Conservation (phyloP, 177 flowering plant genomes). For the Vitis hybrid region DNA sequence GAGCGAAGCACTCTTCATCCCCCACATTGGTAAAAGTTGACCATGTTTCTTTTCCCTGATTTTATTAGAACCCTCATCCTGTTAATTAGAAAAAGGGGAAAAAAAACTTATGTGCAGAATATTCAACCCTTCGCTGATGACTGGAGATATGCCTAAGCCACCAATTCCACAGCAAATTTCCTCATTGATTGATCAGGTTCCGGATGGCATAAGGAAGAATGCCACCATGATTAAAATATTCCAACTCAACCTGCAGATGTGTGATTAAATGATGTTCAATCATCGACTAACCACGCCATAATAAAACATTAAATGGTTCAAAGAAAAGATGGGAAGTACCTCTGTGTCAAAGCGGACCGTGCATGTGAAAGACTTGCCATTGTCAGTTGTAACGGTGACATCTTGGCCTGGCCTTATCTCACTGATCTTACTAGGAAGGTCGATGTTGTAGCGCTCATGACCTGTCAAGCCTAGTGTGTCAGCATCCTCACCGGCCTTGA, state of each 20-base stretch:
- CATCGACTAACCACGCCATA: background rate
- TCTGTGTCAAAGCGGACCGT: constrained; percentile 67
- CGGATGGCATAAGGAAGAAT: constrained; percentile 64
- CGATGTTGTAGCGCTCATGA: constrained; percentile 59
- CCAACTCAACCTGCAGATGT: constrained; percentile 59
- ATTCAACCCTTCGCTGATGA: background rate
- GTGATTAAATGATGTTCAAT: background rate
- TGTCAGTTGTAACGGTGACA: constrained; percentile 55
- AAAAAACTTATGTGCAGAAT: too few relatives aligned
- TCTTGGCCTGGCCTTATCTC: constrained; percentile 69
- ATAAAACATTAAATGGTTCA: background rate
- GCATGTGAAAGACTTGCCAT: constrained; percentile 62
- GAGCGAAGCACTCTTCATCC: background rate
- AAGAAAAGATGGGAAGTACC: constrained; percentile 31
- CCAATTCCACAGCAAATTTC: background rate
- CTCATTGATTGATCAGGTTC: constrained; percentile 35
- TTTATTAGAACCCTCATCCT: background rate
- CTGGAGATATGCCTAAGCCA: background rate
- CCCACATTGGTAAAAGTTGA: background rate
- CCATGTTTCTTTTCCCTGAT: background rate
- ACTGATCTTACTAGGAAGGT: constrained; percentile 48
- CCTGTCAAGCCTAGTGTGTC: constrained; percentile 62
- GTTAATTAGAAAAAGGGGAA: background rate
- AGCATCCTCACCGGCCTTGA: constrained; percentile 73
- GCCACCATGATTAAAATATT: constrained; percentile 70